Conservation (phyloP, 106 monocot genomes). For the Dendrobium chrysotoxum region DNA sequence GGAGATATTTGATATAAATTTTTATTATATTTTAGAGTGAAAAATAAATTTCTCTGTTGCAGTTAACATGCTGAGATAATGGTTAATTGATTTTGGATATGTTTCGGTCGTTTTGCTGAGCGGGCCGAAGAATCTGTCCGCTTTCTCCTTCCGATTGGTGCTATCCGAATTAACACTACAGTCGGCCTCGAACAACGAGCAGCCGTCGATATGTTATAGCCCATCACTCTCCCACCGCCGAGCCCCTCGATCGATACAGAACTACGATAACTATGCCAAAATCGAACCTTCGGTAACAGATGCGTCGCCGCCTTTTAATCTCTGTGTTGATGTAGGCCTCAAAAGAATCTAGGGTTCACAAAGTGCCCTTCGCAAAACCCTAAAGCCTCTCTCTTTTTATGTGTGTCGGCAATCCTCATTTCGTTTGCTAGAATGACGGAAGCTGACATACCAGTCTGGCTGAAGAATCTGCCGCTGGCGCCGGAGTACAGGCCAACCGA, state of each 20-base stretch:
- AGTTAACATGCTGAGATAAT: too few relatives aligned
- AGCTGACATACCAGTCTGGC: slow-evolving; percentile 55
- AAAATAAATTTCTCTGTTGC: too few relatives aligned
- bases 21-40: too few relatives aligned
- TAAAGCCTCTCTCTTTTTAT: background rate
- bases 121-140: too few relatives aligned
- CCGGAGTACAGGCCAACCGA: slow-evolving; percentile 88
- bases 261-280: background rate
- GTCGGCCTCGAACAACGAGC: too few relatives aligned
- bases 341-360: slow-evolving; percentile 1
- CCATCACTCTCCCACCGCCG: background rate
- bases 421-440: slow-evolving; percentile 20
- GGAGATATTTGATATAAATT: too few relatives aligned
- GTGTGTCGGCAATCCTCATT: background rate
- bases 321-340: background rate
- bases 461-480: slow-evolving; percentile 69
- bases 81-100: too few relatives aligned
- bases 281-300: background rate
- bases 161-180: too few relatives aligned
- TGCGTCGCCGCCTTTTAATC: background rate
- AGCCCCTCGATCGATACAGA: background rate
- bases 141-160: too few relatives aligned
- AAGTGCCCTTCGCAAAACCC: slow-evolving; percentile 6
- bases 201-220: too few relatives aligned
- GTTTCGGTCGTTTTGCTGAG: too few relatives aligned